A percentile compares a stretch with the other conserved stretches of the same genome.
Conservation (phyloP, 1,139 yeast genomes). For the Diutina scorzettiae region DNA sequence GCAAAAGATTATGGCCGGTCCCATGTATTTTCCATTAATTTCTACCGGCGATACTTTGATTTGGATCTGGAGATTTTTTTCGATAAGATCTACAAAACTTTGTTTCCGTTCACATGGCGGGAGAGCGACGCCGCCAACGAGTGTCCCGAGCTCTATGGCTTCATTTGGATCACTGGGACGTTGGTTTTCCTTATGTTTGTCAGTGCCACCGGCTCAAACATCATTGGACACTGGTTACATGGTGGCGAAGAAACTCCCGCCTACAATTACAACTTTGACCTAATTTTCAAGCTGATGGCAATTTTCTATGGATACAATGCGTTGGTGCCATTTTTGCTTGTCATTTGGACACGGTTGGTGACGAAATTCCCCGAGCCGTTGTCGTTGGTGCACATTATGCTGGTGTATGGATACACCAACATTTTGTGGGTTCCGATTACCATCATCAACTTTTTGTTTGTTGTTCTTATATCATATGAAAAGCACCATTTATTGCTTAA, state of each 20-base stretch:
- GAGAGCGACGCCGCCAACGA: slow-evolving; percentile 20
- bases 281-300: slow-evolving; percentile 53
- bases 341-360: slow-evolving; percentile 31
- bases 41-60: slow-evolving; percentile 50
- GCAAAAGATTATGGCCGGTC: background rate
- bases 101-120: slow-evolving; percentile 30
- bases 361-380: slow-evolving; percentile 30
- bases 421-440: slow-evolving; percentile 75
- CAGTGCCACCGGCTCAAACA: slow-evolving; percentile 46
- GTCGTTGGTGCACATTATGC: slow-evolving; percentile 31
- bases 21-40: slow-evolving; percentile 43
- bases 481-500: slow-evolving; percentile 24
- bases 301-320: slow-evolving; percentile 66
- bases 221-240: slow-evolving; percentile 35
- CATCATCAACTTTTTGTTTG: slow-evolving; percentile 38
- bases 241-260: slow-evolving; percentile 22
- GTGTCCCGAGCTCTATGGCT: slow-evolving; percentile 61
- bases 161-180: slow-evolving; percentile 77
- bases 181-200: slow-evolving; percentile 63
- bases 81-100: slow-evolving; percentile 27
- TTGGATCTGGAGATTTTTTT: slow-evolving; percentile 51
- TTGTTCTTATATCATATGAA: slow-evolving; percentile 28
- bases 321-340: slow-evolving; percentile 44
- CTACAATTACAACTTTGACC: slow-evolving; percentile 47
- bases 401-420: slow-evolving; percentile 72